Percentiles rank a stretch among this genome's conserved stretches.
Evolutionary conservation across 176 grass and related monocot species (phyloP).

Genomic region (Echinochloa phyllopogon): DNA sequence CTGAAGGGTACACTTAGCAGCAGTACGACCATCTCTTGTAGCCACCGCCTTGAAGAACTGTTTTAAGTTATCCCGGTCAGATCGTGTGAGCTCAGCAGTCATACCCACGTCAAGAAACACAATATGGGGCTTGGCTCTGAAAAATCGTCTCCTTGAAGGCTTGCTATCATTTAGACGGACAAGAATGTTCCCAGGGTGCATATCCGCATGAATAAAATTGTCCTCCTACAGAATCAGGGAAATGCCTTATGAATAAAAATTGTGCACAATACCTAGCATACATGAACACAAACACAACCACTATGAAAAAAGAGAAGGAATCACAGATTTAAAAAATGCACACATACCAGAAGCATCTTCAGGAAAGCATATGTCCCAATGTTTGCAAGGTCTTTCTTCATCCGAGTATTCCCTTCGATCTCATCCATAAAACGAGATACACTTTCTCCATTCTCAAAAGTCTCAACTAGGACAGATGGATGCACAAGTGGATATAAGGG

Average conservation of each 20-base stretch:
- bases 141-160: constrained; percentile 60
- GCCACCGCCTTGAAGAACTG: constrained; percentile 94
- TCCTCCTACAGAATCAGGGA: constrained; percentile 68
- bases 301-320: neutral
- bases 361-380: constrained; percentile 94
- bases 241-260: constrained; percentile 9
- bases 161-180: constrained; percentile 73
- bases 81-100: constrained; percentile 87
- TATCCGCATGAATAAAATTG: constrained; percentile 98
- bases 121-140: constrained; percentile 82
- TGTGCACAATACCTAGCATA: neutral
- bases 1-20: constrained; percentile 82
- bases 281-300: constrained; percentile 2
- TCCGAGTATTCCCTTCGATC: constrained; percentile 66
- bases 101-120: constrained; percentile 98
- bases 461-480: constrained; percentile 97
- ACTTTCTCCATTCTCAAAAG: constrained; percentile 94
- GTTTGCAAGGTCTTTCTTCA: constrained; percentile 78
- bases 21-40: constrained; percentile 81
- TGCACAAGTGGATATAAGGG: constrained; percentile 96
- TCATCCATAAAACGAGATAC: constrained; percentile 84
- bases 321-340: constrained; percentile 23
- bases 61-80: constrained; percentile 79
- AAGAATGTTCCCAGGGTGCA: constrained; percentile 99
- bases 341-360: constrained; percentile 95